These are phyloP conservation scores for Castanospermum australe DNA, from an alignment of 306 rosid species.

Conservation along the genomic window DNA sequence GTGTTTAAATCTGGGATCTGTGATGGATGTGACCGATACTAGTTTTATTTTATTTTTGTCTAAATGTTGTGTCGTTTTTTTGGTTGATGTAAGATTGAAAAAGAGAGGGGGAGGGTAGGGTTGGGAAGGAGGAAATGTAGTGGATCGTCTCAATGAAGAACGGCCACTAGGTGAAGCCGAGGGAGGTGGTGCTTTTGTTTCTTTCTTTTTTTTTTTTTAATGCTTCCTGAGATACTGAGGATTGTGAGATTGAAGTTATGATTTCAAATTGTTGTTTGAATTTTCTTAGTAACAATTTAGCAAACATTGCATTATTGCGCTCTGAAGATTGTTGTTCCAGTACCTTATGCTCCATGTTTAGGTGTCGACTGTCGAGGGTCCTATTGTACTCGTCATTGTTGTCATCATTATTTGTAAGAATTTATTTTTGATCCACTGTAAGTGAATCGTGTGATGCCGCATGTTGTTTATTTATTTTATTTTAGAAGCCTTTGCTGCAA, in stretches of 20 bases:
- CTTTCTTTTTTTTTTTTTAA: neutral
- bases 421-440: conserved; percentile 22
- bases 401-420: neutral
- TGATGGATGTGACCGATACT: neutral
- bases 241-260: neutral
- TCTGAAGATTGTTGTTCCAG: neutral
- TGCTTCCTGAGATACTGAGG: neutral
- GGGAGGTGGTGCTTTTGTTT: neutral
- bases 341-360: neutral
- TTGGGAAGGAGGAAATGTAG: neutral
- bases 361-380: neutral
- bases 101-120: neutral
- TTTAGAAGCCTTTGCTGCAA: too few species aligned
- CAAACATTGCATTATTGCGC: neutral
- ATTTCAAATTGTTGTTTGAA: neutral
- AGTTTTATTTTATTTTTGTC: too few species aligned
- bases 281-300: neutral
- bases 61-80: too few species aligned
- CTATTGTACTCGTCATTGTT: neutral
- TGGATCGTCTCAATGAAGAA: neutral
- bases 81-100: neutral
- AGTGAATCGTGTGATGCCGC: too few species aligned
- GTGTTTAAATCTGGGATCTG: conserved; percentile 44
- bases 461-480: too few species aligned
- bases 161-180: neutral